These are phyloP conservation scores for Claviceps africana DNA, from an alignment of 2,329 filamentous ascomycete genomes.

Conservation along the genomic window DNA sequence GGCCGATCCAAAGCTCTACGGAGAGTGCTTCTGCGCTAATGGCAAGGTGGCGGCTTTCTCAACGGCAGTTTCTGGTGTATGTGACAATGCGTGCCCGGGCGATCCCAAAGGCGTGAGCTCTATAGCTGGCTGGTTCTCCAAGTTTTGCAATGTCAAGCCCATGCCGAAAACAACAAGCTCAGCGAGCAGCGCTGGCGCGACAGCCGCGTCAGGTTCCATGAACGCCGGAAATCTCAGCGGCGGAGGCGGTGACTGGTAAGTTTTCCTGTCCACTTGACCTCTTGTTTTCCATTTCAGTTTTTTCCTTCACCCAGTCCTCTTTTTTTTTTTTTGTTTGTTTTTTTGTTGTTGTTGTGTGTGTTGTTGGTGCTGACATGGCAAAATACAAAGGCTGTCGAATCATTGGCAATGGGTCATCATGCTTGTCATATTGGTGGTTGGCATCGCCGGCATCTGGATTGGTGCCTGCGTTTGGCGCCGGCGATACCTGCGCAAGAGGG, in stretches of 20 bases:
- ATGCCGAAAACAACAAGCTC: slow-evolving; percentile 5
- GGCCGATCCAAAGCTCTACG: slow-evolving; percentile 39
- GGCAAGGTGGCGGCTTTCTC: slow-evolving; percentile 43
- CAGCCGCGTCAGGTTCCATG: background rate
- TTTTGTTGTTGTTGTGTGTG: no score
- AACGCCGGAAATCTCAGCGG: slow-evolving; percentile 6
- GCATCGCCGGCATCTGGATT: slow-evolving; percentile 52
- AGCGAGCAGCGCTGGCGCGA: slow-evolving; percentile 4
- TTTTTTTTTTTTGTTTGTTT: background rate
- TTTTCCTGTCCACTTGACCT: background rate
- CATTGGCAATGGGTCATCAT: slow-evolving; percentile 77
- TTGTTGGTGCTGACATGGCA: background rate
- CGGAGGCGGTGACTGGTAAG: slow-evolving; percentile 33
- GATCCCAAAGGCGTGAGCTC: slow-evolving; percentile 32
- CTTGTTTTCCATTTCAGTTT: background rate
- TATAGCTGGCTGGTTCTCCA: slow-evolving; percentile 57
- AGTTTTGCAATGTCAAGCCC: slow-evolving; percentile 41
- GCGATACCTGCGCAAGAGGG: slow-evolving; percentile 57
- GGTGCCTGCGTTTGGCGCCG: slow-evolving; percentile 58
- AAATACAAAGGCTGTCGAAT: slow-evolving; percentile 40
- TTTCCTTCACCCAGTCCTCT: background rate
- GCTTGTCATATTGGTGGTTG: slow-evolving; percentile 59
- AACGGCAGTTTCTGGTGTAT: slow-evolving; percentile 39
- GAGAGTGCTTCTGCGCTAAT: slow-evolving; percentile 62
- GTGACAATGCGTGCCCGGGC: slow-evolving; percentile 42